Evolutionary conservation across 2,329 filamentous ascomycete genomes (phyloP).

Genomic region (Colletotrichum sp.): DNA sequence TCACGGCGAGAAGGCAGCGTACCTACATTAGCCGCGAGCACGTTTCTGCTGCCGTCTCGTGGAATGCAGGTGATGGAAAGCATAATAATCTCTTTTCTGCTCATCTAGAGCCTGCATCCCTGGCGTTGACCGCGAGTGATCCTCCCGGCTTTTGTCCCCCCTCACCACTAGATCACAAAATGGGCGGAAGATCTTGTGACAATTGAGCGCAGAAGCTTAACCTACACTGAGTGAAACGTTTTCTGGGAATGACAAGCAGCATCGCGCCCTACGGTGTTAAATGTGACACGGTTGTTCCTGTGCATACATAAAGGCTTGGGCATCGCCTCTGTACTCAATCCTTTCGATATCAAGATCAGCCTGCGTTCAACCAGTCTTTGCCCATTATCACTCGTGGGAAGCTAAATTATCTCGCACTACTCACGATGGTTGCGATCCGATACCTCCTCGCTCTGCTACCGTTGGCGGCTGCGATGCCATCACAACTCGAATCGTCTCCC

Average conservation of each 20-base stretch:
- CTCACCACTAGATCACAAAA: background rate
- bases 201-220: background rate
- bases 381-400: rapidly evolving
- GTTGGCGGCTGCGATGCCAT: background rate
- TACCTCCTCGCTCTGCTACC: background rate
- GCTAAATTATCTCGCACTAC: background rate
- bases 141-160: background rate
- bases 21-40: background rate
- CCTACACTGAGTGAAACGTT: background rate
- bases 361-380: background rate
- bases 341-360: too few relatives aligned
- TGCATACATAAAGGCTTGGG: background rate
- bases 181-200: background rate
- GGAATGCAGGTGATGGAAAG: background rate
- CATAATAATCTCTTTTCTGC: background rate
- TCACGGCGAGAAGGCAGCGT: background rate
- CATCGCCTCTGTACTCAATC: too few relatives aligned
- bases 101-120: background rate
- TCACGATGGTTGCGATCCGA: background rate
- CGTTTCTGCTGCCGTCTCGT: background rate
- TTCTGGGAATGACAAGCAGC: background rate
- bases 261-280: background rate
- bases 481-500: background rate
- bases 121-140: background rate
- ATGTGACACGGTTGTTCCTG: background rate